Percentiles rank a stretch among this genome's conserved stretches.
These are phyloP conservation scores for Boletus sensibilis DNA, from an alignment of 768 basidiomycete species.

Conservation along the genomic window DNA sequence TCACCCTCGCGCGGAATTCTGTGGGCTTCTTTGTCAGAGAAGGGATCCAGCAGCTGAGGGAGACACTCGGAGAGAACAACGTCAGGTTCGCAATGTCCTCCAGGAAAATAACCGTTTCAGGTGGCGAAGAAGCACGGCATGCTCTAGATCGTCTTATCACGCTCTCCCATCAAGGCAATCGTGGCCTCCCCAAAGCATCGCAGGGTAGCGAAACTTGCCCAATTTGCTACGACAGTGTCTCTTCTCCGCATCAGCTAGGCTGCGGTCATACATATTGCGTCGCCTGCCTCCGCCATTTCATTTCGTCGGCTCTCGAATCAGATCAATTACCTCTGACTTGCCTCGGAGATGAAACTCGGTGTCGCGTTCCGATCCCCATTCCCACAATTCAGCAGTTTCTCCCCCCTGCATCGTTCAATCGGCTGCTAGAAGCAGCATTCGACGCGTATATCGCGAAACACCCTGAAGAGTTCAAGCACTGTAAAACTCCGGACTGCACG, in stretches of 20 bases:
- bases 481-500: conserved; percentile 75
- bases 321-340: conserved; percentile 66
- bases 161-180: conserved; percentile 35
- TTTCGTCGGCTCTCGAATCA: conserved; percentile 53
- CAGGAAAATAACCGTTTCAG: conserved; percentile 48
- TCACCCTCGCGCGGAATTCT: conserved; percentile 38
- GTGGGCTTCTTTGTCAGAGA: conserved; percentile 51
- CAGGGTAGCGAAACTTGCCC: conserved; percentile 40
- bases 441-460: conserved; percentile 54
- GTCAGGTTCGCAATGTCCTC: conserved; percentile 44
- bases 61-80: conserved; percentile 53
- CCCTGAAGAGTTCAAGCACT: conserved; percentile 63
- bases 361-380: conserved; percentile 54
- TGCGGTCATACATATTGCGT: conserved; percentile 73
- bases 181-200: neutral
- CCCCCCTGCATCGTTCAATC: conserved; percentile 49
- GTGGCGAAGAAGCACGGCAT: conserved; percentile 55
- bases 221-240: conserved; percentile 48
- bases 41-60: conserved; percentile 50
- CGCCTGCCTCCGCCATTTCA: conserved; percentile 55
- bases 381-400: conserved; percentile 50
- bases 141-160: conserved; percentile 44
- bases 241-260: conserved; percentile 45
- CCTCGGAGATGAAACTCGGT: conserved; percentile 61
- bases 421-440: conserved; percentile 56